These are phyloP conservation scores for Pinus albicaulis DNA, from an alignment of 75 land plant species.

Conservation along the genomic window DNA sequence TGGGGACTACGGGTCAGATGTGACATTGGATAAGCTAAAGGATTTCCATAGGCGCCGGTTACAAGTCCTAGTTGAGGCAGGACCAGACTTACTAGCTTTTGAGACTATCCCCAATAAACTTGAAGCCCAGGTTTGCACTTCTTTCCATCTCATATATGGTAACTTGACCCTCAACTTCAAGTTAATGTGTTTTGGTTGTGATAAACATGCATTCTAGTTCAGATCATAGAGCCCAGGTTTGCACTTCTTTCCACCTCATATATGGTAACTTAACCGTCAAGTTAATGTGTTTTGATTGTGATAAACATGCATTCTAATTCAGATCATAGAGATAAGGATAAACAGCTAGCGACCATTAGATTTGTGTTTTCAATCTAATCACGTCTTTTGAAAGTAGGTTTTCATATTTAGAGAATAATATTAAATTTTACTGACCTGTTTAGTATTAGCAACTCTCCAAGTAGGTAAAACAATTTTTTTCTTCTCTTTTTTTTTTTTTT, in stretches of 20 bases:
- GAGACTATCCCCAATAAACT: slow-evolving; percentile 94
- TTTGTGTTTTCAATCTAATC: neutral
- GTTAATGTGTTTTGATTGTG: neutral
- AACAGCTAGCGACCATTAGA: neutral
- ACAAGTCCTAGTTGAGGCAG: slow-evolving; percentile 69
- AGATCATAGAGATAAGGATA: neutral
- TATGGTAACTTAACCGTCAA: neutral
- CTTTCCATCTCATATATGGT: neutral
- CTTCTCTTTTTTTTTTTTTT: too few relatives aligned
- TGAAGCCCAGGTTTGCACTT: slow-evolving; percentile 77
- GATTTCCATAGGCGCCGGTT: slow-evolving; percentile 89
- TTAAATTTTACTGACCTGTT: too few relatives aligned
- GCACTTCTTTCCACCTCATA: neutral
- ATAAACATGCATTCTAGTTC: neutral
- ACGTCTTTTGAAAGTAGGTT: too few relatives aligned
- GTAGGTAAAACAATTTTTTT: too few relatives aligned
- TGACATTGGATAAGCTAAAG: slow-evolving; percentile 76
- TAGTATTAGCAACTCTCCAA: too few relatives aligned
- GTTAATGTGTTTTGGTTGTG: neutral
- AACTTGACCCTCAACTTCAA: neutral
- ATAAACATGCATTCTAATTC: neutral
- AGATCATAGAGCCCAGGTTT: slow-evolving; percentile 50
- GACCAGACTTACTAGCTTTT: slow-evolving; percentile 89
- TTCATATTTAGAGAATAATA: too few relatives aligned
- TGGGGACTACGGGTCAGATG: slow-evolving; percentile 78